Base-by-base conservation (phyloP, 2,329 filamentous ascomycete species). In the Emydomyces testavorans region DNA sequence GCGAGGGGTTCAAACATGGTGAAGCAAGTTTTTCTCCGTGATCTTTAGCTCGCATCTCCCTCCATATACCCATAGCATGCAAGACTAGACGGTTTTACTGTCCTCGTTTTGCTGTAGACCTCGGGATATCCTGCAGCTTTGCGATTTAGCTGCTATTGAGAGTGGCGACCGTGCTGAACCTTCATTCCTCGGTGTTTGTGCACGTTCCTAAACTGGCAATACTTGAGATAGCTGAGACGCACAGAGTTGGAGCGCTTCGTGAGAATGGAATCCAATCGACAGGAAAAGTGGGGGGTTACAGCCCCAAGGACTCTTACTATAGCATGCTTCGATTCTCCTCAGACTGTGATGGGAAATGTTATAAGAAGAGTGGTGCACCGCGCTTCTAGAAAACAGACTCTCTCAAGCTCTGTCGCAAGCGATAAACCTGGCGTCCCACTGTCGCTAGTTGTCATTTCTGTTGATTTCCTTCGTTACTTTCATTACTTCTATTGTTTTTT, bases 201-300 rank as follows among this genome's bases (percentile, higher is more conserved):
- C 16, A 11, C 10, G 20, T 29, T 15, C 3, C 20, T 29, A 32
- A 4, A 24, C 15, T 34, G 18, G 29, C 16, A 28, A 34, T 47
- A 16, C n/a, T 5, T 10, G n/a, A 24, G 18, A 39, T 15, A 47
- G 29, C 20, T 47, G 45, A 47, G 45, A 47, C 45, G 36, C 35
- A 10, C 40, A 18, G 26, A 47, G 45, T 47, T 47, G 45, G 45
- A 40, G 36, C 26, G 13, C 37, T 11, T 26, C 10, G 24, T 38
- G 13, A 28, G n/a, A 15, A 34, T 45, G 18, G 32, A 21, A 3
- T 46, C 10, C 23, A 29, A 20, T 11, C 23, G 10, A 18, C 7
- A 18, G 26, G 2, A 38, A 8, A 26, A n/a, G 18, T 15, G 5
- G 10, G 41, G 8, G 28, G 16, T 3, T 8, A 18, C 18, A 3